Base-by-base conservation (phyloP, 495 filamentous ascomycete species). In the Cercophora sp. region DNA sequence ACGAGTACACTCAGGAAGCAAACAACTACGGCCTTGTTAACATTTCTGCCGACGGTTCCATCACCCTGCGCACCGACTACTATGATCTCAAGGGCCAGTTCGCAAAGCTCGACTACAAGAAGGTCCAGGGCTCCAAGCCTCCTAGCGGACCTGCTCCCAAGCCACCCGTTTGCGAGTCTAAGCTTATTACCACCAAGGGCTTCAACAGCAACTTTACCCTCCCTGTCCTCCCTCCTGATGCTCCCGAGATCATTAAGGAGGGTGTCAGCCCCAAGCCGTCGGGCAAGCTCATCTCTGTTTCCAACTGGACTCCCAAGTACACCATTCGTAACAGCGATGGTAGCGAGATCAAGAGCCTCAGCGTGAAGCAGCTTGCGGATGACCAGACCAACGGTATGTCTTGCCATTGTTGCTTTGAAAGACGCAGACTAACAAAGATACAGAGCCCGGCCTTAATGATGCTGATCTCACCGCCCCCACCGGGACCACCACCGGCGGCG, bases 151-250 rank as follows among this genome's bases (percentile, higher is more conserved):
- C 77, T 16, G 70, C 67, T 18, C 59, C 81, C 39, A 71, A 69
- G 37, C 65, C 87, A n/a, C 74, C 76, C 20, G 70, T 59, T 19
- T 95, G 90, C 78, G 64, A 65, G 48, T 42, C 75, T 40, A 71
- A 69, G 42, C 71, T 94, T 22, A 91, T 94, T 71, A 75, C 69
- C 48, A 67, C 69, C 48, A 55, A 69, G 19, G 69, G 70, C 53
- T 94, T 95, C 79, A 76, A 74, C 69, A 84, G 70, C 70, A 83
- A 84, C 70, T 96, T 92, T 75, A 84, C 81, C 48, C 70, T 95
- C 52, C 90, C 90, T 22, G 65, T 50, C 15, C 55, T 65, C 18
- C 76, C 78, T 25, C 69, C 74, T 4, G 67, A 63, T 43, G 70
- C 69, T 27, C 59, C 68, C 58, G 58, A 66, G 19, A 71, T 79